phyloP scores from a whole-genome alignment of 108 stramenopile species.

The Nannochloropsis oceanica region DNA sequence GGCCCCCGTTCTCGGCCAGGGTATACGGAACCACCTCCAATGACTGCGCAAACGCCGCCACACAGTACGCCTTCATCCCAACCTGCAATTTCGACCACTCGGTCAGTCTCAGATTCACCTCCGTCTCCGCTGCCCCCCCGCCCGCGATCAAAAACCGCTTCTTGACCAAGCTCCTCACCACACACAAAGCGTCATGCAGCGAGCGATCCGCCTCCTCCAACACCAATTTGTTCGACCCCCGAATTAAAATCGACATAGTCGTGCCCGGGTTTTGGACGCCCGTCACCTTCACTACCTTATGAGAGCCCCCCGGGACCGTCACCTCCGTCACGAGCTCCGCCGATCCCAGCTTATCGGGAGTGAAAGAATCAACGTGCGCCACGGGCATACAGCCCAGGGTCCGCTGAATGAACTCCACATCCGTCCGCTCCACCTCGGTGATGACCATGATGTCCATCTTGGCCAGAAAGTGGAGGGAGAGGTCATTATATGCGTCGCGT shows the following conservation, averaged over 20 bases:
- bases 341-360: slow-evolving; percentile 67
- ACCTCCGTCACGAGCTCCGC: slow-evolving; percentile 77
- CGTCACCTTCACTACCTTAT: slow-evolving; percentile 91
- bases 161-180: slow-evolving; percentile 66
- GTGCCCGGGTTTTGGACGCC: slow-evolving; percentile 73
- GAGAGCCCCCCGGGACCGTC: slow-evolving; percentile 66
- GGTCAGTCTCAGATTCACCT: slow-evolving; percentile 63
- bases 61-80: slow-evolving; percentile 88
- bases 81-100: slow-evolving; percentile 59
- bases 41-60: slow-evolving; percentile 87
- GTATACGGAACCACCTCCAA: slow-evolving; percentile 98
- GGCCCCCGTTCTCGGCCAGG: slow-evolving; percentile 95
- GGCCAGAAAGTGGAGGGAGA: slow-evolving; percentile 90
- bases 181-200: slow-evolving; percentile 98
- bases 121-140: slow-evolving; percentile 95
- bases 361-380: slow-evolving; percentile 82
- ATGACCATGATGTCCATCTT: slow-evolving; percentile 98
- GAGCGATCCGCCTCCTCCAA: slow-evolving; percentile 93
- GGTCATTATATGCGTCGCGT: slow-evolving; percentile 98
- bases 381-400: slow-evolving; percentile 83
- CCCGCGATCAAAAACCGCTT: slow-evolving; percentile 84
- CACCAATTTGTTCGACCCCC: slow-evolving; percentile 93
- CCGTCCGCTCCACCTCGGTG: slow-evolving; percentile 83
- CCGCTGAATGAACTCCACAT: slow-evolving; percentile 89
- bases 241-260: slow-evolving; percentile 79